Evolutionary conservation across 2,329 filamentous ascomycete species (phyloP), one percentile per base, ranked within the genome.

Genomic region (Akanthomyces lecanii): DNA sequence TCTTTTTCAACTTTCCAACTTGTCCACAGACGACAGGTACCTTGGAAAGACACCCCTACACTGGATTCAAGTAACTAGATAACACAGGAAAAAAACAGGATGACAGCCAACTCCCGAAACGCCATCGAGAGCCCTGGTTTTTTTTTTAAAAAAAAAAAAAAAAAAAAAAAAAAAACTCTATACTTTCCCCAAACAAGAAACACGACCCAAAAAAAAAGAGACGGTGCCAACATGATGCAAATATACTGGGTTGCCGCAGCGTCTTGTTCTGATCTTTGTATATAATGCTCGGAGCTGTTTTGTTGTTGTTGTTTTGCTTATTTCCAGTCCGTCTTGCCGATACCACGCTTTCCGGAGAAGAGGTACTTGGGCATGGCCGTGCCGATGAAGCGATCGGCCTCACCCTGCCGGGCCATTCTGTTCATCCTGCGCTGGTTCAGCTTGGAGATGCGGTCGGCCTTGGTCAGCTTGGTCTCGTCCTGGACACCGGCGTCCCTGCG

Each of bases 361-460:
- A 99, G 82, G 80, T 98, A 95, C 81, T 96, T 99, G 66, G 88
- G 86, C 77, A 96, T 79, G 60, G 90, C 84, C 44, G 90, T 90
- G 62, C 88, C 88, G 66, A 87, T 87, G 79, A 98, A 94, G 74
- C 96, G 87, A 83, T 99, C 95, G 66, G 89, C 93, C 81, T 99
- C 95, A 82, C 95, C 95, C 83, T 96, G 91, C 76, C 93, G 88
- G 51, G 95, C 95, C 89, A 96, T 95, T 68, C 94, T 87, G 82
- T 99, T 99, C 92, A 96, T 97, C 86, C 92, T 94, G 84, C 94
- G 92, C 88, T 99, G 96, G 71, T 88, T 84, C 74, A 99, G 79
- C 84, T 97, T 98, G 74, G 87, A 84, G 74, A 96, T 81, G 71
- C 89, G 88, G 77, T 97, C 93, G 44, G 91, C 92, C 85, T 94